Evolutionary conservation across 2,329 filamentous ascomycete genomes (phyloP).

Genomic region (Diplodia intermedia): DNA sequence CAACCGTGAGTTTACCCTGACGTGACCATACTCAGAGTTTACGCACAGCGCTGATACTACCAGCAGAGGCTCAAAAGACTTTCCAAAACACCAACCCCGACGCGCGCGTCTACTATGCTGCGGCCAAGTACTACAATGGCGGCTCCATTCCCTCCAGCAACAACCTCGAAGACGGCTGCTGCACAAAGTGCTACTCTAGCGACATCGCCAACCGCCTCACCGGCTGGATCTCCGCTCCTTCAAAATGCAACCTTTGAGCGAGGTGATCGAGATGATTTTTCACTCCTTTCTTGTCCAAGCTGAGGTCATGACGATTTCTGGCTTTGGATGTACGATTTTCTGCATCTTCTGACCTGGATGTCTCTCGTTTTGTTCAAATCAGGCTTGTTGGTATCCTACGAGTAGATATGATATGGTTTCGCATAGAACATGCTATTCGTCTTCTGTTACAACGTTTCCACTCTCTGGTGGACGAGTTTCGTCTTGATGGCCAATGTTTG

Average conservation of each 20-base stretch:
- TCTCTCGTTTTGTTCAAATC: neutral
- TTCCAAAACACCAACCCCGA: slow-evolving; percentile 33
- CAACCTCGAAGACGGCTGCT: slow-evolving; percentile 53
- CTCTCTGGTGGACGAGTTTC: neutral
- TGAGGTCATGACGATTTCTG: neutral
- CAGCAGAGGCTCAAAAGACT: slow-evolving; percentile 2
- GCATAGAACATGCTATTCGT: neutral
- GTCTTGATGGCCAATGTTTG: neutral
- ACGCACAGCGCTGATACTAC: neutral
- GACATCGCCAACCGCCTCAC: slow-evolving; percentile 60
- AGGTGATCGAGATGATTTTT: neutral
- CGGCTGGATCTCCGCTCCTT: slow-evolving; percentile 47
- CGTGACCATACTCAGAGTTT: accelerated
- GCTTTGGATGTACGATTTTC: neutral
- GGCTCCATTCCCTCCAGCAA: slow-evolving; percentile 48
- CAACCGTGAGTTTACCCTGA: slow-evolving; percentile 33
- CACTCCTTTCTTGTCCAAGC: neutral
- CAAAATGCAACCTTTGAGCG: slow-evolving; percentile 35
- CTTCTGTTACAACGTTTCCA: neutral
- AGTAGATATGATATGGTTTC: neutral
- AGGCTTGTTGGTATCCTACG: neutral
- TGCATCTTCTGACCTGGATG: neutral
- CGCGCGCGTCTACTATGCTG: slow-evolving; percentile 54
- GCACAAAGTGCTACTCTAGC: slow-evolving; percentile 58
- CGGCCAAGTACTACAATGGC: slow-evolving; percentile 60